Conservation (phyloP, 192 early-diverging fungal genomes). For the Coemansia biformis region DNA sequence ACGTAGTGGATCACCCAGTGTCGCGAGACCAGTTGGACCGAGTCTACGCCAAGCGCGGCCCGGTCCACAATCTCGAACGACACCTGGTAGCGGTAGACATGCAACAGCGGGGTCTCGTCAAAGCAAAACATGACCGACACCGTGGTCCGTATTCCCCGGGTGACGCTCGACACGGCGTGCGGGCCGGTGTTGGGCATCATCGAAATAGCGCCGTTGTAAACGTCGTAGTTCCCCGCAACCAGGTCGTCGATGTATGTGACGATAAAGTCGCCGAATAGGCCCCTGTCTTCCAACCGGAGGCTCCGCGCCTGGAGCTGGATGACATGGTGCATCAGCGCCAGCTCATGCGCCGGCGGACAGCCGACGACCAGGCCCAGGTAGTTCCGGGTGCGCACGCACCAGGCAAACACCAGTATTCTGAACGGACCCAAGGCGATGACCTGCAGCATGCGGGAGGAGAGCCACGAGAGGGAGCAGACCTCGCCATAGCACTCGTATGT, state of each 20-base stretch:
- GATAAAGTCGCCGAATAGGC: slow-evolving; percentile 43
- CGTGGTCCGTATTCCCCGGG: slow-evolving; percentile 31
- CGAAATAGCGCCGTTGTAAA: slow-evolving; percentile 14
- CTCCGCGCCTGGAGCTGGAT: slow-evolving; percentile 38
- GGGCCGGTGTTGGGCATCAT: slow-evolving; percentile 44
- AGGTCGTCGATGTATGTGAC: slow-evolving; percentile 23
- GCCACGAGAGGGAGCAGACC: slow-evolving; percentile 39
- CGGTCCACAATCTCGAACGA: slow-evolving; percentile 29
- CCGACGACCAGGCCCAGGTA: slow-evolving; percentile 37
- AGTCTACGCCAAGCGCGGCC: slow-evolving; percentile 10
- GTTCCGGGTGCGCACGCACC: slow-evolving; percentile 32
- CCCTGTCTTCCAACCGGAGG: slow-evolving; percentile 27
- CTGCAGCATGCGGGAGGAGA: slow-evolving; percentile 45
- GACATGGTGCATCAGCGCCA: slow-evolving; percentile 34
- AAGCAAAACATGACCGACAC: slow-evolving; percentile 44
- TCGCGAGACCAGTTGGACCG: slow-evolving; percentile 30
- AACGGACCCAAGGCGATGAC: slow-evolving; percentile 24
- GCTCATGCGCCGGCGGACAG: slow-evolving; percentile 7
- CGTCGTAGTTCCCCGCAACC: slow-evolving; percentile 18
- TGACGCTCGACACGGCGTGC: slow-evolving; percentile 13
- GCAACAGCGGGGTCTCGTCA: slow-evolving; percentile 23
- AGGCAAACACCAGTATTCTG: slow-evolving; percentile 34
- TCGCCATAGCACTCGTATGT: slow-evolving; percentile 43
- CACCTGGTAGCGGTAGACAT: slow-evolving; percentile 41
- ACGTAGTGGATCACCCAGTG: slow-evolving; percentile 32